Evolutionary conservation across 1,284 basidiomycete species (phyloP).

Genomic region (Sparassis latifolia): DNA sequence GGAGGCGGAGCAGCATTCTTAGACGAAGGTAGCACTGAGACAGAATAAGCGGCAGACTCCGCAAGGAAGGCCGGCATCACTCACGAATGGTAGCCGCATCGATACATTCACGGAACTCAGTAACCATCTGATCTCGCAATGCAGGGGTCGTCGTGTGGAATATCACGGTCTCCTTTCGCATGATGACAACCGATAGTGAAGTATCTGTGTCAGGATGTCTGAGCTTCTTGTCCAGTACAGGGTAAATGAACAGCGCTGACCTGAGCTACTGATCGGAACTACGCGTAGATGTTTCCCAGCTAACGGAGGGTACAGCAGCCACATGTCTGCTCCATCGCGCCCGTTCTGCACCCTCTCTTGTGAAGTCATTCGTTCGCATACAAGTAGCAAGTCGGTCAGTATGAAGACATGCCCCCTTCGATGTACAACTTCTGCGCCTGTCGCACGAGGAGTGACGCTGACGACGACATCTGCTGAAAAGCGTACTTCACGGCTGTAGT

Average conservation of each 20-base stretch:
- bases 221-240: neutral
- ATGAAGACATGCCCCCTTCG: constrained; percentile 82
- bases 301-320: constrained; percentile 91
- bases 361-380: constrained; percentile 77
- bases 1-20: constrained; percentile 36
- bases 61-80: constrained; percentile 19
- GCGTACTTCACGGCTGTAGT: constrained; percentile 78
- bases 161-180: constrained; percentile 83
- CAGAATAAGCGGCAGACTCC: neutral
- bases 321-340: constrained; percentile 75
- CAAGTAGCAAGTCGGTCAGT: constrained; percentile 86
- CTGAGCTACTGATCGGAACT: constrained; percentile 53
- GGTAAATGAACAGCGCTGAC: constrained; percentile 28
- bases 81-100: constrained; percentile 72
- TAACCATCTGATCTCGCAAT: constrained; percentile 60
- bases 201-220: constrained; percentile 41
- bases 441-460: constrained; percentile 73
- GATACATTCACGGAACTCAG: constrained; percentile 81
- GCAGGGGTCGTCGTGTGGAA: constrained; percentile 61
- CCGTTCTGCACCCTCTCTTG: constrained; percentile 49
- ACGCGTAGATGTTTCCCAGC: constrained; percentile 89
- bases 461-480: constrained; percentile 73
- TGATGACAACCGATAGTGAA: constrained; percentile 72
- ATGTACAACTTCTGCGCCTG: constrained; percentile 69
- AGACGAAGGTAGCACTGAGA: constrained; percentile 38